phyloP scores from a whole-genome alignment of 129 eudicot species.

The sunflower (Helianthus annuus) region HanXRQr2.0-SUNRISE NC_035434.2:173945257-173945756 shows the following conservation, averaged over 20 bases:
- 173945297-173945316: too few relatives aligned
- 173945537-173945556: slow-evolving; percentile 48
- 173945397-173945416: slow-evolving; percentile 27
- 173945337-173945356: neutral
- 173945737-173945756: slow-evolving; percentile 47
- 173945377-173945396: slow-evolving; percentile 32
- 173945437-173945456: slow-evolving; percentile 18
- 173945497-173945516: slow-evolving; percentile 57
- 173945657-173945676: slow-evolving; percentile 61
- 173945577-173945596: slow-evolving; percentile 67
- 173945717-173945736: slow-evolving; percentile 29
- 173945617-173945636: slow-evolving; percentile 33
- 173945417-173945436: slow-evolving; percentile 26
- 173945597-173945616: slow-evolving; percentile 61
- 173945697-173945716: slow-evolving; percentile 38
- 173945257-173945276: too few relatives aligned
- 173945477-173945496: slow-evolving; percentile 37
- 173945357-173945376: slow-evolving; percentile 8
- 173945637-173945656: slow-evolving; percentile 27
- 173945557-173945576: slow-evolving; percentile 31
- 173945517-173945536: slow-evolving; percentile 58
- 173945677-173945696: slow-evolving; percentile 39
- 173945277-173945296: too few relatives aligned
- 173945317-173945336: too few relatives aligned
- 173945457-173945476: slow-evolving; percentile 28